phyloP scores from a whole-genome alignment of 2,329 filamentous ascomycete genomes.

The Phoma sp. region DNA sequence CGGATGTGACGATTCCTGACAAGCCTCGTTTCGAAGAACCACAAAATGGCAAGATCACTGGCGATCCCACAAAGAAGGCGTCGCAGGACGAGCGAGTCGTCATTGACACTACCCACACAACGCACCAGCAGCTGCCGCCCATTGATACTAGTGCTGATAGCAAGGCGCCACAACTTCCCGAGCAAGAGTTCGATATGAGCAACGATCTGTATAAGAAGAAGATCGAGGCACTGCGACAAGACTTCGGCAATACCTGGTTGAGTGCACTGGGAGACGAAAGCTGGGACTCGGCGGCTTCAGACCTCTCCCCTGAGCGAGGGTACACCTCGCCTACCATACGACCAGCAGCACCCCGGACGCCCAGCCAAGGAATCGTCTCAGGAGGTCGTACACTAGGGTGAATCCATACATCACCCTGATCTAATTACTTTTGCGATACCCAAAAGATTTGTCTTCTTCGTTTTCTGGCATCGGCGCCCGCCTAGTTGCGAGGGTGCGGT shows the following conservation, averaged over 20 bases:
- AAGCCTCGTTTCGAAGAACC: slow-evolving; percentile 39
- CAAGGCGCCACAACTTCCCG: slow-evolving; percentile 21
- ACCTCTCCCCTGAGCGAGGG: slow-evolving; percentile 40
- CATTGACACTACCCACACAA: slow-evolving; percentile 29
- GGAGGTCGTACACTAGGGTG: slow-evolving; percentile 48
- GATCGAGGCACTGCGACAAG: slow-evolving; percentile 82
- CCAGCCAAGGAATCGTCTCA: slow-evolving; percentile 50
- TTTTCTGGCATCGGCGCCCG: slow-evolving; percentile 9
- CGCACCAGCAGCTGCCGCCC: slow-evolving; percentile 38
- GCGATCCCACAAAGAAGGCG: slow-evolving; percentile 41
- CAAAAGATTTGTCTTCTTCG: slow-evolving; percentile 36
- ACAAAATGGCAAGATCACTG: slow-evolving; percentile 24
- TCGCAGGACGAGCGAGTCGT: slow-evolving; percentile 29
- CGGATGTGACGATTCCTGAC: slow-evolving; percentile 20
- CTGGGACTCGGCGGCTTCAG: slow-evolving; percentile 52
- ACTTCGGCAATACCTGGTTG: slow-evolving; percentile 87
- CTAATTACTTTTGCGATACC: slow-evolving; percentile 47
- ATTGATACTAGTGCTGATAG: slow-evolving; percentile 38
- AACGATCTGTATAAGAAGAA: slow-evolving; percentile 86
- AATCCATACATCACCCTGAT: slow-evolving; percentile 21
- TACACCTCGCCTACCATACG: slow-evolving; percentile 42
- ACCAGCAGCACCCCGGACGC: slow-evolving; percentile 40
- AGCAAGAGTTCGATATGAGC: slow-evolving; percentile 66
- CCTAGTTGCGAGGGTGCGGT: slow-evolving; percentile 2
- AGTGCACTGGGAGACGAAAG: slow-evolving; percentile 82